A percentile compares a stretch with the other conserved stretches of the same genome.
Evolutionary conservation across 2,329 filamentous ascomycete species (phyloP).

Genomic region (Arthrobotrys sphaeroides): DNA sequence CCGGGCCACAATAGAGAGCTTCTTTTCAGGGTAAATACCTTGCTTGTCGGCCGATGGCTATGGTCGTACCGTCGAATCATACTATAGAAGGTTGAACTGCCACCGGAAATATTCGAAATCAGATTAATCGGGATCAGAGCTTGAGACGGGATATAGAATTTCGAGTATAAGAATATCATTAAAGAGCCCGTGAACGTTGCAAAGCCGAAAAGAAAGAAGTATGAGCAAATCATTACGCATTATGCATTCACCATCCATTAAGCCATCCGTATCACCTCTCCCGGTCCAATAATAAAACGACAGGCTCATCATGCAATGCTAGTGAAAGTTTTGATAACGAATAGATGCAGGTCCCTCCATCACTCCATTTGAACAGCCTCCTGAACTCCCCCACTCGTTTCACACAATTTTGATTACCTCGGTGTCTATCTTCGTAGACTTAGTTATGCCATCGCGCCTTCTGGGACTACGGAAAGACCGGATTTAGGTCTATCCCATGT

Average conservation of each 20-base stretch:
- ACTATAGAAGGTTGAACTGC: too few relatives aligned
- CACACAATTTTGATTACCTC: neutral
- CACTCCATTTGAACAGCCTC: neutral
- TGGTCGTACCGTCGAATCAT: too few relatives aligned
- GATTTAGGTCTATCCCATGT: slow-evolving; percentile 74
- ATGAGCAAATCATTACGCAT: slow-evolving; percentile 19
- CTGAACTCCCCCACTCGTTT: neutral
- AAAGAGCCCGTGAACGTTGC: neutral
- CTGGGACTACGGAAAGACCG: slow-evolving; percentile 41
- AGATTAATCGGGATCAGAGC: too few relatives aligned
- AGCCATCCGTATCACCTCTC: neutral
- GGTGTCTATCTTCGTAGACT: neutral
- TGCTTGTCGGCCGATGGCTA: too few relatives aligned
- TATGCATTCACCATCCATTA: neutral
- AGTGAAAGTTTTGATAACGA: neutral
- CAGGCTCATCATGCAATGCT: neutral
- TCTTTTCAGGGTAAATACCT: too few relatives aligned
- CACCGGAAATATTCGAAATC: too few relatives aligned
- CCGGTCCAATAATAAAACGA: neutral
- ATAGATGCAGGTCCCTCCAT: neutral
- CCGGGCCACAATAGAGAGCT: too few relatives aligned
- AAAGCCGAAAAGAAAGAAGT: neutral
- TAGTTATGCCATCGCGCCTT: neutral
- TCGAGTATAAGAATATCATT: neutral
- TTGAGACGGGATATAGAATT: neutral